Evolutionary conservation across 768 basidiomycete genomes (phyloP).

Genomic region (Sarcodon sp.): DNA sequence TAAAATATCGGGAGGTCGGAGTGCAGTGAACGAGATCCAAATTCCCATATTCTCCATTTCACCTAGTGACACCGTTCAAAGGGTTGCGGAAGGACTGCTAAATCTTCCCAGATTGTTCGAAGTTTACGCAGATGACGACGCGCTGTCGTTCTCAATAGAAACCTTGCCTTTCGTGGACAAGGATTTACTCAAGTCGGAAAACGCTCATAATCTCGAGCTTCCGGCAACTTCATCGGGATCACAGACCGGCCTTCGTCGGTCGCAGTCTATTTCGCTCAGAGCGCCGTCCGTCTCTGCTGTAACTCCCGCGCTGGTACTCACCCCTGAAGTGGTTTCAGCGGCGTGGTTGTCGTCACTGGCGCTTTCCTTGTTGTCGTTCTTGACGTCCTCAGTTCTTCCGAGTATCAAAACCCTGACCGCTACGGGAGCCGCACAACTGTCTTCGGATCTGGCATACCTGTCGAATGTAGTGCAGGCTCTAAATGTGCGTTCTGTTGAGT

Average conservation of each 20-base stretch:
- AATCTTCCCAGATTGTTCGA: conserved; percentile 92
- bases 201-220: conserved; percentile 11
- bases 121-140: conserved; percentile 87
- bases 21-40: conserved; percentile 31
- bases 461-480: conserved; percentile 83
- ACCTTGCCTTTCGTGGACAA: conserved; percentile 63
- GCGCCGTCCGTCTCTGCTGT: conserved; percentile 2
- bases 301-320: conserved; percentile 18
- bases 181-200: conserved; percentile 39
- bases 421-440: conserved; percentile 71
- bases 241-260: conserved; percentile 16
- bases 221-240: conserved; percentile 3
- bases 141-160: conserved; percentile 76
- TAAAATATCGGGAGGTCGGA: conserved; percentile 26
- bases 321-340: conserved; percentile 73
- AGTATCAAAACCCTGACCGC: conserved; percentile 47
- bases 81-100: conserved; percentile 86
- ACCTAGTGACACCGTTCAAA: conserved; percentile 79
- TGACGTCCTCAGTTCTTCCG: conserved; percentile 63
- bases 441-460: conserved; percentile 81
- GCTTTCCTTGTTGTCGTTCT: conserved; percentile 59
- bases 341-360: conserved; percentile 92
- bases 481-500: conserved; percentile 73
- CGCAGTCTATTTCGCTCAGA: conserved; percentile 22
- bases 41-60: conserved; percentile 91